Conservation (phyloP, 768 basidiomycete genomes). For the Suillus placidus region DNA sequence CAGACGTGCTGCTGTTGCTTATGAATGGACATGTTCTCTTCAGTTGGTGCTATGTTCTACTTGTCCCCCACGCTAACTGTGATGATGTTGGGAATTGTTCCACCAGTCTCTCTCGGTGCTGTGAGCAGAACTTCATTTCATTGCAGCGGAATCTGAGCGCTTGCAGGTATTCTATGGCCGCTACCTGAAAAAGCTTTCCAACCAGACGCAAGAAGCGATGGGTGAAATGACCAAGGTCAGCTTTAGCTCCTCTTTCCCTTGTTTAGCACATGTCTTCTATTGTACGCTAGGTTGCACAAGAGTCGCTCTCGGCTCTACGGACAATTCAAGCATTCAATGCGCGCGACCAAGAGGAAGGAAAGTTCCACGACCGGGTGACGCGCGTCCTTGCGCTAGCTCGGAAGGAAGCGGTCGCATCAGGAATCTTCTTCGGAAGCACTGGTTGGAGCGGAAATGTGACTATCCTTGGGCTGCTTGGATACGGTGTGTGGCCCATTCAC, state of each 20-base stretch:
- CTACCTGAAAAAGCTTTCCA: constrained; percentile 89
- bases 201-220: constrained; percentile 90
- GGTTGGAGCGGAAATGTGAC: constrained; percentile 96
- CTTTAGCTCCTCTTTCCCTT: not conserved
- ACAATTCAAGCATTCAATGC: constrained; percentile 95
- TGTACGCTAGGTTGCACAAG: constrained; percentile 70
- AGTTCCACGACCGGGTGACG: constrained; percentile 70
- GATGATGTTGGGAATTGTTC: constrained; percentile 92
- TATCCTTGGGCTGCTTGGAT: constrained; percentile 84
- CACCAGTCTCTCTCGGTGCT: constrained; percentile 84
- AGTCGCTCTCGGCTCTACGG: constrained; percentile 83
- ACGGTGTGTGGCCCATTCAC: constrained; percentile 55
- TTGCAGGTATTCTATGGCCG: constrained; percentile 92
- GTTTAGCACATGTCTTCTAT: constrained; percentile 1
- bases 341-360: constrained; percentile 68
- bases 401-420: constrained; percentile 88
- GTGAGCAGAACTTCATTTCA: constrained; percentile 42
- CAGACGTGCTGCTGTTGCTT: not conserved
- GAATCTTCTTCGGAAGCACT: constrained; percentile 90
- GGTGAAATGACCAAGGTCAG: constrained; percentile 87
- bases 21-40: not conserved
- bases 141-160: constrained; percentile 15
- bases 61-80: constrained; percentile 86
- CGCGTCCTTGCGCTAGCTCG: constrained; percentile 73
- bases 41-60: constrained; percentile 95